Evolutionary conservation across 306 rosid genomes (phyloP).

Genomic region (Trifolium fragiferum): DNA sequence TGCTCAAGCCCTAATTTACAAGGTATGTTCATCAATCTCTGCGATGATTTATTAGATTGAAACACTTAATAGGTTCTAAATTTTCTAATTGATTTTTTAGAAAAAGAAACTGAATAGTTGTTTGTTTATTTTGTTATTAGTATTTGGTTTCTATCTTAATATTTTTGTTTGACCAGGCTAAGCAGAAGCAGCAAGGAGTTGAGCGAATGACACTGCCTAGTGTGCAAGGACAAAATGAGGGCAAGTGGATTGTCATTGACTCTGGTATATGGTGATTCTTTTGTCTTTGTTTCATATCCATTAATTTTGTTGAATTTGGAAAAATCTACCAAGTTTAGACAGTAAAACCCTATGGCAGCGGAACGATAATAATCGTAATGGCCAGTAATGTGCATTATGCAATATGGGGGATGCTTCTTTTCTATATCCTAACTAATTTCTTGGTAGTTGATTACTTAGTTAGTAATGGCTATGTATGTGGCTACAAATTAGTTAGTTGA

Average conservation of each 20-base stretch:
- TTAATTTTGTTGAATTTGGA: slow-evolving; percentile 26
- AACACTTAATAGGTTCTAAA: not conserved
- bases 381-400: no score
- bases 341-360: no score
- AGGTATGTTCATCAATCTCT: slow-evolving; percentile 54
- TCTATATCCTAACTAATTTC: slow-evolving; percentile 6
- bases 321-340: not conserved
- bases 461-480: not conserved
- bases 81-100: not conserved
- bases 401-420: not conserved
- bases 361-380: no score
- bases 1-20: slow-evolving; percentile 90
- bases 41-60: slow-evolving; percentile 4
- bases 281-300: not conserved
- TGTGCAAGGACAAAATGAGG: slow-evolving; percentile 84
- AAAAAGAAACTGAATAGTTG: not conserved
- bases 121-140: not conserved
- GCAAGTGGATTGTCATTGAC: slow-evolving; percentile 93
- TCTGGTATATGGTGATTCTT: slow-evolving; percentile 61
- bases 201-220: slow-evolving; percentile 70
- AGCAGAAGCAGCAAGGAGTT: slow-evolving; percentile 89
- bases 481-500: not conserved
- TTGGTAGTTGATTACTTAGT: not conserved
- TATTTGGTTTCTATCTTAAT: not conserved
- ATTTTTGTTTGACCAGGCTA: slow-evolving; percentile 55